Percentiles rank a stretch among this genome's conserved stretches.
phyloP scores from a whole-genome alignment of 169 alveolate genomes.

The Eimeria tenella region DNA sequence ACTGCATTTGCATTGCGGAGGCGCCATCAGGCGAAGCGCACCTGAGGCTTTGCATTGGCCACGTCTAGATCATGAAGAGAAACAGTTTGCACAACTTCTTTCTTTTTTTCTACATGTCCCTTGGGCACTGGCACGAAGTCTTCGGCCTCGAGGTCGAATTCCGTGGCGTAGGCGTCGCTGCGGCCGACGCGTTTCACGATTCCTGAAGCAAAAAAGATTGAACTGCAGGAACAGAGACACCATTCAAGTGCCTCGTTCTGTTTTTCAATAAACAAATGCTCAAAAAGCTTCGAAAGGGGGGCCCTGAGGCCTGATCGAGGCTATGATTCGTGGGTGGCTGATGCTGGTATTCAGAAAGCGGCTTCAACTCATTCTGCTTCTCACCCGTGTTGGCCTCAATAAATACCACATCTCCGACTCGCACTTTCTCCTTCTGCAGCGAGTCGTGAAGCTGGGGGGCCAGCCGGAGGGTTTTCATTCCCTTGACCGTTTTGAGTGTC shows the following conservation, averaged over 20 bases:
- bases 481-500: conserved; percentile 97
- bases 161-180: conserved; percentile 99
- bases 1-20: no score
- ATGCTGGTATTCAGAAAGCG: neutral
- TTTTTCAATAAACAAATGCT: no score
- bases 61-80: conserved; percentile 99
- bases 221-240: neutral
- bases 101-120: conserved; percentile 99
- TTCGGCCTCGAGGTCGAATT: conserved; percentile 99
- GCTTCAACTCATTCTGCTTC: neutral
- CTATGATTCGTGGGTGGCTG: neutral
- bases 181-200: conserved; percentile 98
- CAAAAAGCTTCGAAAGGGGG: neutral
- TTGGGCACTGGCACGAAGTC: conserved; percentile 99
- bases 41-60: conserved; percentile 98
- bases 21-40: conserved; percentile 85
- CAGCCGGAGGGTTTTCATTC: conserved; percentile 97
- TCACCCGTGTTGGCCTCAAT: conserved; percentile 96
- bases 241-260: no score
- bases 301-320: neutral
- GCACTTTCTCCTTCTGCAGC: conserved; percentile 98
- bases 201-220: conserved; percentile 85
- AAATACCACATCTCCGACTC: conserved; percentile 87
- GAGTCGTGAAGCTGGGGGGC: conserved; percentile 97
- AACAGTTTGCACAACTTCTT: conserved; percentile 97